Base-by-base conservation (phyloP, 257 asterid species). In the Leptodermis oblonga region DNA sequence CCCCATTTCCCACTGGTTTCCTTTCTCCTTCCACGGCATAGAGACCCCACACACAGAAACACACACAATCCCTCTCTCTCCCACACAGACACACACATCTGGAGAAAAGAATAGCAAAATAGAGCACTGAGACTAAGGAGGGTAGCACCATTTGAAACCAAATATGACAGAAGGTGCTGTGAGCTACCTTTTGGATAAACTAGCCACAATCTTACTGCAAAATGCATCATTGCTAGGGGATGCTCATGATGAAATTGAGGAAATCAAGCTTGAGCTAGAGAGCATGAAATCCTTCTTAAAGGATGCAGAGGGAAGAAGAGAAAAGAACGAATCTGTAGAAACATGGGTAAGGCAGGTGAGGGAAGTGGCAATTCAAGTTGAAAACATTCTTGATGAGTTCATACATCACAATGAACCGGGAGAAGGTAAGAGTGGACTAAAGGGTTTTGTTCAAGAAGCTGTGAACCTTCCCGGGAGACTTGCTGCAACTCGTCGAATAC, bases 111-210 rank as follows among this genome's bases (percentile, higher is more conserved):
- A 45, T 8, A n/a, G 53, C 13, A 15, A 4, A 22, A 13, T 23
- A 26, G n/a, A 42, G 0, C 4, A 56, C 11, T 41, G 33, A 69
- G 56, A 2, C 12, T 1, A 9, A 58, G 41, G 28, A 71, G 75
- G 39, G 48, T 13, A 62, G 62, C 34, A 20, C 20, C 62, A 12
- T 11, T n/a, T 70, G 52, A 34, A n/a, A 70, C 12, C 31, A 70
- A 72, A 41, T 61, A 76, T 76, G 80, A 76, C 80, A 70, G 80
- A 76, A 45, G 76, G 76, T 56, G 80, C 76, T 56, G 69, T 76
- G 4, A 70, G 42, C 73, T 76, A 43, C 62, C 68, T 70, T 43
- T 62, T 76, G 51, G 76, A 58, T 12, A 76, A 72, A 61, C 61
- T 70, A 43, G 45, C 76, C 26, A 64, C 65, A 8, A 58, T 52